A percentile compares a stretch with the other conserved stretches of the same genome.
Conservation (phyloP, 2,329 filamentous ascomycete genomes). For the Botrytis paeoniae region DNA sequence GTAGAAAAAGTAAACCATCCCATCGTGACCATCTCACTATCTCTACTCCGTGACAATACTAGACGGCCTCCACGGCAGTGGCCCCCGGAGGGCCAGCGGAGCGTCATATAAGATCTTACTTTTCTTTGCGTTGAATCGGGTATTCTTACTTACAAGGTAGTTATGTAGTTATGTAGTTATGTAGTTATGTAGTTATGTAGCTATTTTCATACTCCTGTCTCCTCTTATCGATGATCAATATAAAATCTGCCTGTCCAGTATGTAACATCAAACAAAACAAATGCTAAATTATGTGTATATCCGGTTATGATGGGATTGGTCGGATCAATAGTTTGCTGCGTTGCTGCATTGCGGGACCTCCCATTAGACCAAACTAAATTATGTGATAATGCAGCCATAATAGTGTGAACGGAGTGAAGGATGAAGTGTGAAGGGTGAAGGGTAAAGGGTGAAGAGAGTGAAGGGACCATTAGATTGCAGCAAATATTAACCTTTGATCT, state of each 20-base stretch:
- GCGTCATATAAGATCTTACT: background rate
- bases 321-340: background rate
- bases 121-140: background rate
- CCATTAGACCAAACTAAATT: background rate
- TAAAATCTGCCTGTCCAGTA: background rate
- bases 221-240: background rate
- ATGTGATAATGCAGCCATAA: background rate
- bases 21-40: background rate
- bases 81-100: background rate
- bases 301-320: background rate
- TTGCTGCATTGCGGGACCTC: background rate
- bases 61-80: conserved; percentile 3
- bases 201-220: background rate
- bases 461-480: background rate
- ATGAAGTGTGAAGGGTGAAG: background rate
- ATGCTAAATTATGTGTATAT: background rate
- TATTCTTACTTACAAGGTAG: background rate
- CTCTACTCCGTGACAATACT: background rate
- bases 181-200: background rate
- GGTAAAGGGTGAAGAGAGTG: background rate
- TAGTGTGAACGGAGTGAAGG: background rate
- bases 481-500: too few relatives aligned
- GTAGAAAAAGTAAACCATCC: background rate
- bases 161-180: too few relatives aligned
- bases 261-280: background rate